These are phyloP conservation scores for Ormosia emarginata DNA, from an alignment of 306 rosid species.

Conservation along the genomic window DNA sequence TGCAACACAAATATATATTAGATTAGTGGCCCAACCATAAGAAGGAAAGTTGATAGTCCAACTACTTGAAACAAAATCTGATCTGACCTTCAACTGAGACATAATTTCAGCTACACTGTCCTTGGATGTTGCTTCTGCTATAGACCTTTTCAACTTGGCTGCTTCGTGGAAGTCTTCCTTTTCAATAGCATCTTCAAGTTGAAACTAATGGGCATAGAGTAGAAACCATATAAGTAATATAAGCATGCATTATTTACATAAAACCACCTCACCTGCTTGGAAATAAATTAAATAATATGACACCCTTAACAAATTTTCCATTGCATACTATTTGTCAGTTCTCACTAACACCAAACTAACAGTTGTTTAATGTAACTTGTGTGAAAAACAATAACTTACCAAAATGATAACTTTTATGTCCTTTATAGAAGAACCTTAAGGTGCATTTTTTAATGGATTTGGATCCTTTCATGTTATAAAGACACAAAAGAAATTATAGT, in stretches of 20 bases:
- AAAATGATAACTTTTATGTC: not conserved
- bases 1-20: conserved; percentile 28
- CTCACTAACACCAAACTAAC: not conserved
- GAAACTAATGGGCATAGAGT: conserved; percentile 52
- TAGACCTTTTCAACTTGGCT: conserved; percentile 62
- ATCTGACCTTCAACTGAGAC: conserved; percentile 74
- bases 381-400: not conserved
- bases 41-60: not conserved
- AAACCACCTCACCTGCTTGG: not conserved
- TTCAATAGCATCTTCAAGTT: conserved; percentile 96
- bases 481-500: too few species aligned
- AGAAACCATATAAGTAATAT: not conserved
- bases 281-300: not conserved
- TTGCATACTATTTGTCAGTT: not conserved
- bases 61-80: conserved; percentile 3
- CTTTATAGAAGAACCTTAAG: not conserved
- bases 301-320: not conserved
- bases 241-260: not conserved
- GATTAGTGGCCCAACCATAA: conserved; percentile 11
- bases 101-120: conserved; percentile 82
- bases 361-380: not conserved
- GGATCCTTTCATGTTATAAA: too few species aligned
- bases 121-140: conserved; percentile 76
- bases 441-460: too few species aligned
- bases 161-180: conserved; percentile 94